Percentiles rank a stretch among this genome's conserved stretches.
Conservation (phyloP, 2,329 filamentous ascomycete genomes). For the Beauveria australis region DNA sequence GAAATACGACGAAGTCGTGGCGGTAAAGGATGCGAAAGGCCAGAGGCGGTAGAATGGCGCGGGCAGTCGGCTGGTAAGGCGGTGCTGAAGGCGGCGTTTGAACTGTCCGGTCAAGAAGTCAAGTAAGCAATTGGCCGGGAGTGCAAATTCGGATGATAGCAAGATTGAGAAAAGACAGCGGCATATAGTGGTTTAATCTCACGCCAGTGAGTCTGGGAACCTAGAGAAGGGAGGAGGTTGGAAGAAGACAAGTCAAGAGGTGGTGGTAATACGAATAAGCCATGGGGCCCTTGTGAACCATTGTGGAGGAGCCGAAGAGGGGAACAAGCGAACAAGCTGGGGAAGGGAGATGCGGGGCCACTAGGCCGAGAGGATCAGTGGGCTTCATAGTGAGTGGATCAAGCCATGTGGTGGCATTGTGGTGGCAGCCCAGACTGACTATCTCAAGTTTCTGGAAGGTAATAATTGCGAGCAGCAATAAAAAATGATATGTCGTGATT, state of each 20-base stretch:
- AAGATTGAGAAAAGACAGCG: background rate
- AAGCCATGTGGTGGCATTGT: too few relatives aligned
- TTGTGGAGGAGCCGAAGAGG: conserved; percentile 4
- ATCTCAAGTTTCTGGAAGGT: too few relatives aligned
- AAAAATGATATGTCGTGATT: background rate
- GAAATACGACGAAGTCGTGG: conserved; percentile 23
- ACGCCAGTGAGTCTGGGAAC: background rate
- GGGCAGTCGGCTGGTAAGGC: conserved; percentile 7
- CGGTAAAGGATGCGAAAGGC: conserved; percentile 7
- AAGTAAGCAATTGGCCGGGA: background rate
- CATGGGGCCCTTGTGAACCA: conserved; percentile 3
- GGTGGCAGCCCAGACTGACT: background rate
- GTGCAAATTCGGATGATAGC: too few relatives aligned
- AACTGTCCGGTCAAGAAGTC: conserved; percentile 7
- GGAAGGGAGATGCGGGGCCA: background rate
- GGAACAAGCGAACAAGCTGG: conserved; percentile 10
- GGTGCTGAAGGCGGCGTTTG: background rate
- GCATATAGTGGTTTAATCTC: background rate
- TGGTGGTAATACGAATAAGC: background rate
- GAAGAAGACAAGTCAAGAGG: background rate
- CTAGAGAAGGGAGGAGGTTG: background rate
- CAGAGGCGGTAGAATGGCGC: conserved; percentile 8
- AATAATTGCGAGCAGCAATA: background rate
- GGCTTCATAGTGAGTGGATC: background rate
- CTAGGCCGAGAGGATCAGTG: background rate